phyloP scores from a whole-genome alignment of 2,329 filamentous ascomycete species.

The Verticillium nonalfalfae region DNA sequence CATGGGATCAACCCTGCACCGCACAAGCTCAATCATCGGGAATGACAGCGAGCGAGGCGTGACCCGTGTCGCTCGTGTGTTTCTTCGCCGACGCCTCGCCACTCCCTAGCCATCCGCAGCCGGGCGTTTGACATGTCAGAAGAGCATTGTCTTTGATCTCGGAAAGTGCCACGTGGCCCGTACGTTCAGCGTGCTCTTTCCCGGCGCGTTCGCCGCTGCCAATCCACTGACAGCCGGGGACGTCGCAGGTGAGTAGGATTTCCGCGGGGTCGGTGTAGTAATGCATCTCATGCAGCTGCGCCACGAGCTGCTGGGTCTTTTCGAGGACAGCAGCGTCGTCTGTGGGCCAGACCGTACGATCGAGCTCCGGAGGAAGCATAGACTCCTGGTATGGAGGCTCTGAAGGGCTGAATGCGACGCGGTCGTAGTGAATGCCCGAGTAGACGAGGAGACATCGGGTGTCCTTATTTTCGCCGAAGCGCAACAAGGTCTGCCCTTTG shows the following conservation, averaged over 20 bases:
- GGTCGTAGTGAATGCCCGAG: constrained; percentile 90
- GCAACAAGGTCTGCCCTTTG: constrained; percentile 28
- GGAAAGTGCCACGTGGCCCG: constrained; percentile 53
- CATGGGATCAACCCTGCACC: background rate
- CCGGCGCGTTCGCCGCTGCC: constrained; percentile 62
- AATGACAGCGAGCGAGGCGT: constrained; percentile 36
- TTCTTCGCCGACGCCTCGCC: constrained; percentile 53
- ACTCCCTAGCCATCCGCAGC: constrained; percentile 60
- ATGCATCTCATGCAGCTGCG: constrained; percentile 59
- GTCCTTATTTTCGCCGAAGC: constrained; percentile 69
- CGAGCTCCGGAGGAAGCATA: constrained; percentile 62
- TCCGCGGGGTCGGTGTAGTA: constrained; percentile 87
- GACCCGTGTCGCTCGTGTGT: constrained; percentile 56
- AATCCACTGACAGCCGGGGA: constrained; percentile 54
- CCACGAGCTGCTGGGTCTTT: constrained; percentile 58
- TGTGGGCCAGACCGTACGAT: constrained; percentile 55
- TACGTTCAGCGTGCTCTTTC: constrained; percentile 53
- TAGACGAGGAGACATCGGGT: constrained; percentile 78
- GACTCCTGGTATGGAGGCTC: constrained; percentile 48
- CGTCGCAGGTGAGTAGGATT: constrained; percentile 72
- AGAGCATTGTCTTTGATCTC: constrained; percentile 70
- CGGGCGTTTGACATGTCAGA: constrained; percentile 61
- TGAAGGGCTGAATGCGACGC: constrained; percentile 68
- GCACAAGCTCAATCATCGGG: constrained; percentile 20
- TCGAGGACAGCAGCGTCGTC: constrained; percentile 62